Percentiles rank a stretch among this genome's conserved stretches.
Evolutionary conservation across 2,329 filamentous ascomycete species (phyloP).

Genomic region (Aspergillus brasiliensis): DNA sequence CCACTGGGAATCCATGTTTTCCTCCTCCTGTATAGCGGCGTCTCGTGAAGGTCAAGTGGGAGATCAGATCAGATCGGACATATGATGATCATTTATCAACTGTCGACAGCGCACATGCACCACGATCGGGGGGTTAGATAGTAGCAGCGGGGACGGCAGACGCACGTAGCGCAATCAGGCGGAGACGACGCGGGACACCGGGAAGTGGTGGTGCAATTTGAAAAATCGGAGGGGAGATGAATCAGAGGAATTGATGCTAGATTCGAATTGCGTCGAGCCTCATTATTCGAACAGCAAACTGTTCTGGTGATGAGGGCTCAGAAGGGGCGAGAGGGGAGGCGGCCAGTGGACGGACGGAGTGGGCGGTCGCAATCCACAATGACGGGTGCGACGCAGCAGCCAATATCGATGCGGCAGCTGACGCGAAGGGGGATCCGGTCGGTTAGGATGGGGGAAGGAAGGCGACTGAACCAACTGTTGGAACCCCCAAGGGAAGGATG

Average conservation of each 20-base stretch:
- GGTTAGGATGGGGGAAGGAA: not conserved
- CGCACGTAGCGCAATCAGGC: conserved; percentile 32
- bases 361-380: conserved; percentile 26
- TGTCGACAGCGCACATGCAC: conserved; percentile 31
- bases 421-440: conserved; percentile 20
- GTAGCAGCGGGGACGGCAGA: conserved; percentile 31
- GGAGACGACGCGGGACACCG: conserved; percentile 20
- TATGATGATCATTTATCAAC: conserved; percentile 24
- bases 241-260: conserved; percentile 26
- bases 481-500: conserved; percentile 15
- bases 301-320: conserved; percentile 14
- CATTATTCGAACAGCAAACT: conserved; percentile 27
- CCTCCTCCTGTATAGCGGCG: conserved; percentile 17
- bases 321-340: conserved; percentile 16
- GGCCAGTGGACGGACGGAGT: conserved; percentile 16
- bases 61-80: conserved; percentile 13
- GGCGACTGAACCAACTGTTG: conserved; percentile 18
- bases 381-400: conserved; percentile 17
- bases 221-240: conserved; percentile 11
- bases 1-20: conserved; percentile 63
- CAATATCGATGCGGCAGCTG: conserved; percentile 19
- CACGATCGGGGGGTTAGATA: conserved; percentile 33
- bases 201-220: conserved; percentile 22
- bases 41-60: conserved; percentile 8
- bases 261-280: conserved; percentile 20